Percentiles rank a stretch among this genome's conserved stretches.
phyloP scores from a whole-genome alignment of 441 rosid species.

The Melianthus villosus region DNA sequence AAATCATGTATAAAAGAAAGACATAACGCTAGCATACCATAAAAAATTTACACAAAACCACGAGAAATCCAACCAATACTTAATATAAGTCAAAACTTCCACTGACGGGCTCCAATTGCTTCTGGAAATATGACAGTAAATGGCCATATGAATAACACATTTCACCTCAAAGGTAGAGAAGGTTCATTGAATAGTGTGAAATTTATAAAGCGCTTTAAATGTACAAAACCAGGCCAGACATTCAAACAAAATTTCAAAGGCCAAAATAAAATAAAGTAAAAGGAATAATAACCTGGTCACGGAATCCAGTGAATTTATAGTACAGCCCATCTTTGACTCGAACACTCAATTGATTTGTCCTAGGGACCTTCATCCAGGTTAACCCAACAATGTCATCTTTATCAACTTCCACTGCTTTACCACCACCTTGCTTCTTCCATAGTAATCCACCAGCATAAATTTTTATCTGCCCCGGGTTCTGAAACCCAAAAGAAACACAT shows the following conservation, averaged over 20 bases:
- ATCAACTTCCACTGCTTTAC: slow-evolving; percentile 84
- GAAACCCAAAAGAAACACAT: slow-evolving; percentile 11
- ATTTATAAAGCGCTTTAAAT: too few relatives aligned
- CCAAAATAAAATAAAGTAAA: neutral
- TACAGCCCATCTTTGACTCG: slow-evolving; percentile 55
- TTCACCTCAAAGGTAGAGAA: too few relatives aligned
- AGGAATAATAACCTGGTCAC: slow-evolving; percentile 46
- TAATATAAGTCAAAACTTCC: too few relatives aligned
- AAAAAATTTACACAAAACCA: neutral
- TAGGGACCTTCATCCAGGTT: slow-evolving; percentile 82
- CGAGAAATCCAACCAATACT: neutral
- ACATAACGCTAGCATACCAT: neutral
- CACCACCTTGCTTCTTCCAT: slow-evolving; percentile 98
- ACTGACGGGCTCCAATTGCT: too few relatives aligned
- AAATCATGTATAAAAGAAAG: slow-evolving; percentile 6
- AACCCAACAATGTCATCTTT: slow-evolving; percentile 54
- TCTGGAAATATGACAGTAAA: too few relatives aligned
- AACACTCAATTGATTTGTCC: slow-evolving; percentile 64
- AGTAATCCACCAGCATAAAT: slow-evolving; percentile 53
- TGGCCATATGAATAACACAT: too few relatives aligned
- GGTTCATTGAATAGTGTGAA: too few relatives aligned
- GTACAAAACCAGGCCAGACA: too few relatives aligned
- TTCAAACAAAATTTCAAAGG: too few relatives aligned
- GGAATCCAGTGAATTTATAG: slow-evolving; percentile 78
- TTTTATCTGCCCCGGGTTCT: slow-evolving; percentile 82